phyloP scores from a whole-genome alignment of 768 basidiomycete species.

The Rubroboletus pulcherrimus region DNA sequence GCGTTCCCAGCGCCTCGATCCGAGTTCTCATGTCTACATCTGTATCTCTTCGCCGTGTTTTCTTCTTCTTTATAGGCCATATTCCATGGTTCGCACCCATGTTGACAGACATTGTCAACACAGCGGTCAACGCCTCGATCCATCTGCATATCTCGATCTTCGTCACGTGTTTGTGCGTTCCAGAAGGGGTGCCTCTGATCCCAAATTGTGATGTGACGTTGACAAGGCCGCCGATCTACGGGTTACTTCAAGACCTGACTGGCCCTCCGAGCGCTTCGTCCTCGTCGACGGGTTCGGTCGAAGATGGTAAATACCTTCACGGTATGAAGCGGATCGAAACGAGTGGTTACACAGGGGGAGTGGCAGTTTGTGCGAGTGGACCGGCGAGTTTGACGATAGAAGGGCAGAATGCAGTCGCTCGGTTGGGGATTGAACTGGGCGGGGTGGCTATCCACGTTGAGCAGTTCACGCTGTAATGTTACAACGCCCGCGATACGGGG shows the following conservation, averaged over 20 bases:
- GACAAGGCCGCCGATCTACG: constrained; percentile 45
- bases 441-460: constrained; percentile 76
- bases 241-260: constrained; percentile 41
- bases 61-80: constrained; percentile 21
- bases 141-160: constrained; percentile 71
- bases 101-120: constrained; percentile 41
- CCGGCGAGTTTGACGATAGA: constrained; percentile 69
- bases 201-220: constrained; percentile 59
- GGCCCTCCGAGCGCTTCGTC: constrained; percentile 10
- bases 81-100: constrained; percentile 50
- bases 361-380: constrained; percentile 80
- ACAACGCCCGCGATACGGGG: no score
- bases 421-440: constrained; percentile 49
- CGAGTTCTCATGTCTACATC: no score
- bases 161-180: constrained; percentile 73
- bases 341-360: constrained; percentile 44
- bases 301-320: constrained; percentile 8
- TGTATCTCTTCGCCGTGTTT: no score
- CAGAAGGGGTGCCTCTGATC: constrained; percentile 60
- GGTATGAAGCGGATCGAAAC: constrained; percentile 6
- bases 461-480: constrained; percentile 46
- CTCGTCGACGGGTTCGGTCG: constrained; percentile 12
- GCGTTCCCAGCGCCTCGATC: neutral
- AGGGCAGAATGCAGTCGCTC: constrained; percentile 74
- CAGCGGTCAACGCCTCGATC: constrained; percentile 38